Percentiles rank a stretch among this genome's conserved stretches.
These are phyloP conservation scores for Cladosporium sp. DNA, from an alignment of 2,329 filamentous ascomycete genomes.

Conservation along the genomic window DNA sequence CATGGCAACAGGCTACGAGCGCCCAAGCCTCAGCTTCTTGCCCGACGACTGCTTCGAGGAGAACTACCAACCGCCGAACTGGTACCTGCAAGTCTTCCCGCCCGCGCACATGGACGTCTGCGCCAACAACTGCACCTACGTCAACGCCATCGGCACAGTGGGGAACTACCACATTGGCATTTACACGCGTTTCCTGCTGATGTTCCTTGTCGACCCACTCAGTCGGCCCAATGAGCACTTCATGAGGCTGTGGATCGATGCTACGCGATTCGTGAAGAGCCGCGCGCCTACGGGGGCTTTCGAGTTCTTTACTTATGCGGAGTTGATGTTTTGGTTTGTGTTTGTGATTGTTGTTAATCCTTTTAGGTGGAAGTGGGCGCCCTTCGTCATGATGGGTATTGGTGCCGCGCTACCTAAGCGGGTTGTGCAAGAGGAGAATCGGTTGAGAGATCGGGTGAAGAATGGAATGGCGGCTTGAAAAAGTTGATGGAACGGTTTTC, in stretches of 20 bases:
- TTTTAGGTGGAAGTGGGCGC: slow-evolving; percentile 86
- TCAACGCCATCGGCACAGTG: slow-evolving; percentile 77
- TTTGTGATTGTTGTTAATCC: slow-evolving; percentile 80
- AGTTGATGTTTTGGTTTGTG: slow-evolving; percentile 81
- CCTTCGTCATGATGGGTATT: slow-evolving; percentile 78
- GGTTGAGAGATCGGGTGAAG: slow-evolving; percentile 50
- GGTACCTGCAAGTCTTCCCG: slow-evolving; percentile 87
- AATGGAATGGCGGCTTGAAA: slow-evolving; percentile 9
- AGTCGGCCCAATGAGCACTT: slow-evolving; percentile 69
- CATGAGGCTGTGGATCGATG: slow-evolving; percentile 86
- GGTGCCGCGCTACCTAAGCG: slow-evolving; percentile 65
- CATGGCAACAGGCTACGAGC: slow-evolving; percentile 79
- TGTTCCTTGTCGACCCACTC: slow-evolving; percentile 80
- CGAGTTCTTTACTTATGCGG: slow-evolving; percentile 86
- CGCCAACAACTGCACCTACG: slow-evolving; percentile 81
- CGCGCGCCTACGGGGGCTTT: slow-evolving; percentile 73
- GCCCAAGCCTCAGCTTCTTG: slow-evolving; percentile 72
- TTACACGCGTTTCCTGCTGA: slow-evolving; percentile 80
- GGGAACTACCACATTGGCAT: slow-evolving; percentile 90
- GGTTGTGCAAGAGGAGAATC: slow-evolving; percentile 67
- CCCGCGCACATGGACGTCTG: slow-evolving; percentile 71
- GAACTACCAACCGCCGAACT: slow-evolving; percentile 76
- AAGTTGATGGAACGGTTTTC: not conserved
- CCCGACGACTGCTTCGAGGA: slow-evolving; percentile 71
- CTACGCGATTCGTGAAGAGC: slow-evolving; percentile 71